Percentiles rank a stretch among this genome's conserved stretches.
These are phyloP conservation scores for Dothistroma septosporum DNA, from an alignment of 2,329 filamentous ascomycete genomes.

Conservation along the genomic window DNA sequence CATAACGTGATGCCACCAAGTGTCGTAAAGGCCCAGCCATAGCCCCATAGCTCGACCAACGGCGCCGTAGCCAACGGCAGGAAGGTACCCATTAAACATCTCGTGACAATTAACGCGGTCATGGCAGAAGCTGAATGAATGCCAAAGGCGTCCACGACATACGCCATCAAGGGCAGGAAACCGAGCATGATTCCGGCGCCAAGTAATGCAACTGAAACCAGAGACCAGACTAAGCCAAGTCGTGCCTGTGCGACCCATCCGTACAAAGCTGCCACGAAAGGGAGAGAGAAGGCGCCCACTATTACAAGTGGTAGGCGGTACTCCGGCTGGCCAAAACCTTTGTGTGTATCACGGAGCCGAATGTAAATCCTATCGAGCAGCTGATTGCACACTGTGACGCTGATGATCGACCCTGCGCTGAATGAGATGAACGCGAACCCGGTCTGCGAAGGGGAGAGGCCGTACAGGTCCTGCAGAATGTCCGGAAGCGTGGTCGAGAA, in stretches of 20 bases:
- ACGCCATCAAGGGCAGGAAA: conserved; percentile 44
- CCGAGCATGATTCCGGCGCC: conserved; percentile 45
- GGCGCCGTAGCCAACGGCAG: conserved; percentile 44
- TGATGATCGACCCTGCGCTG: conserved; percentile 44
- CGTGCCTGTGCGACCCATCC: conserved; percentile 53
- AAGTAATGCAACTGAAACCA: conserved; percentile 52
- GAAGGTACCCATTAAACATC: conserved; percentile 43
- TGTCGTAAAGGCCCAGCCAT: conserved; percentile 38
- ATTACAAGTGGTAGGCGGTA: conserved; percentile 60
- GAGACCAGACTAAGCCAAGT: conserved; percentile 53
- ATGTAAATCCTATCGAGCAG: conserved; percentile 38
- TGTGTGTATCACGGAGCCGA: conserved; percentile 27
- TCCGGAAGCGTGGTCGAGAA: conserved; percentile 45
- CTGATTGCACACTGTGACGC: conserved; percentile 36
- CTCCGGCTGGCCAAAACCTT: conserved; percentile 47
- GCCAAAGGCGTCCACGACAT: conserved; percentile 46
- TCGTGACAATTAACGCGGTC: conserved; percentile 43
- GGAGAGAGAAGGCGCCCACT: conserved; percentile 50
- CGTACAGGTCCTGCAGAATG: conserved; percentile 41
- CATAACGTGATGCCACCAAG: conserved; percentile 23
- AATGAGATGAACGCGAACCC: conserved; percentile 55
- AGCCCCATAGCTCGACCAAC: conserved; percentile 39
- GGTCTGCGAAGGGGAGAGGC: conserved; percentile 47
- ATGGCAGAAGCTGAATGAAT: conserved; percentile 45
- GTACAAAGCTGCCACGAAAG: conserved; percentile 54